Percentiles rank a stretch among this genome's conserved stretches.
Evolutionary conservation across 2,329 filamentous ascomycete species (phyloP).

Genomic region (Phaeomoniella chlamydospora): DNA sequence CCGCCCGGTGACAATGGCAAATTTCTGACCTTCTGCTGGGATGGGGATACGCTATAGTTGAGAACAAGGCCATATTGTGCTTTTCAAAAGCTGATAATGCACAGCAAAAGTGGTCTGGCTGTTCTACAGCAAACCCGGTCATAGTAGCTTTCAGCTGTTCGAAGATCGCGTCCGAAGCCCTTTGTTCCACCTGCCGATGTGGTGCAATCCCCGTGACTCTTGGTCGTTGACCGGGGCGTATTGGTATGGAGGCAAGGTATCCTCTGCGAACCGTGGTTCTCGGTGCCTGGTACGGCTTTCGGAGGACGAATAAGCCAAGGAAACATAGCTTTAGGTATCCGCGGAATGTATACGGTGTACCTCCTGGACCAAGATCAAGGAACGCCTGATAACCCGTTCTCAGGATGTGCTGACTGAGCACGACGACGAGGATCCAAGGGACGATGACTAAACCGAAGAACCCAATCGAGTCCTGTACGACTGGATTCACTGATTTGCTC

Average conservation of each 20-base stretch:
- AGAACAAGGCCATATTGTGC: constrained; percentile 64
- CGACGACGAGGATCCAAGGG: constrained; percentile 17
- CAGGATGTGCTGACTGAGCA: constrained; percentile 45
- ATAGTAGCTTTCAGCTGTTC: constrained; percentile 39
- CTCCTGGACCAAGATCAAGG: constrained; percentile 63
- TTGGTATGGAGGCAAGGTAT: constrained; percentile 29
- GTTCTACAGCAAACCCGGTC: constrained; percentile 31
- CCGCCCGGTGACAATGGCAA: constrained; percentile 62
- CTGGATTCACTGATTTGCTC: not conserved
- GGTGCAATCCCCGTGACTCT: constrained; percentile 62
- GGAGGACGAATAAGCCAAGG: constrained; percentile 56
- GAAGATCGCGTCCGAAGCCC: constrained; percentile 39
- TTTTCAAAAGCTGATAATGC: constrained; percentile 70
- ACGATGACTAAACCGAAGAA: not conserved
- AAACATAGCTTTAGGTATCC: constrained; percentile 64
- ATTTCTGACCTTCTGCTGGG: constrained; percentile 49
- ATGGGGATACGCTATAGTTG: constrained; percentile 21
- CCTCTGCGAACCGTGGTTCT: not conserved
- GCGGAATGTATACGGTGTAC: constrained; percentile 57
- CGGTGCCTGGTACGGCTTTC: constrained; percentile 52
- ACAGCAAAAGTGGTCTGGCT: constrained; percentile 38
- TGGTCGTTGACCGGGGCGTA: constrained; percentile 50
- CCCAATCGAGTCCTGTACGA: not conserved
- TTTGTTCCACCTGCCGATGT: constrained; percentile 63
- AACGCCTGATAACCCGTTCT: constrained; percentile 49